A percentile compares a stretch with the other conserved stretches of the same genome.
Conservation (phyloP, 331 rosid genomes). For the Arachis monticola region DNA sequence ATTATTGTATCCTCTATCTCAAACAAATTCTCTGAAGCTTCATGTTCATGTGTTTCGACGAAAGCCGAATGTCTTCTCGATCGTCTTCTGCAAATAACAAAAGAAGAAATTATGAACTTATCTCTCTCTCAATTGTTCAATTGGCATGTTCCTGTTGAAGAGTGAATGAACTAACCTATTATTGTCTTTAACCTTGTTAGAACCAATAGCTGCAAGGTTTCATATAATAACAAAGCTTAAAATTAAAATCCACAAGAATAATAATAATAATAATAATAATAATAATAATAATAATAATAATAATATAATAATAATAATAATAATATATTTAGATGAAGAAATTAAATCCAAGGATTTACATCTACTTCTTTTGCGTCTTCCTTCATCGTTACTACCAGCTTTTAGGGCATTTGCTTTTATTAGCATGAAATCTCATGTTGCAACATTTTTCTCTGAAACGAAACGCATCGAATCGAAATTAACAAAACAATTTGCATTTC, state of each 20-base stretch:
- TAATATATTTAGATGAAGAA: neutral
- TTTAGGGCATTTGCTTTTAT: neutral
- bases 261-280: neutral
- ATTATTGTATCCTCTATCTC: slow-evolving; percentile 3
- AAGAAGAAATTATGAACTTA: too few relatives aligned
- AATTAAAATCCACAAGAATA: neutral
- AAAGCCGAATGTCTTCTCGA: too few relatives aligned
- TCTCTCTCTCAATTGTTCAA: neutral
- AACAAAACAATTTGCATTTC: too few relatives aligned
- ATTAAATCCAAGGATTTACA: slow-evolving; percentile 52
- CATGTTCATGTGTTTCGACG: too few relatives aligned
- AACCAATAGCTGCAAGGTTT: slow-evolving; percentile 56
- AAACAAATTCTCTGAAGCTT: too few relatives aligned
- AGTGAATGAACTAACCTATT: neutral
- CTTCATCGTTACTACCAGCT: slow-evolving; percentile 23
- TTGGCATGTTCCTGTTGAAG: too few relatives aligned
- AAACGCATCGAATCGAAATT: too few relatives aligned
- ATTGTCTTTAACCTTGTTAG: too few relatives aligned
- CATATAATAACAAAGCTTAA: slow-evolving; percentile 23
- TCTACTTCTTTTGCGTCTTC: slow-evolving; percentile 51
- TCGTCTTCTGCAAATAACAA: too few relatives aligned
- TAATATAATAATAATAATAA: neutral
- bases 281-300: too few relatives aligned
- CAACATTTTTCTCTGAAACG: slow-evolving; percentile 52
- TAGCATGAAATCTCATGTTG: too few relatives aligned